These are phyloP conservation scores for Amaranthus hypochondriacus DNA, from an alignment of 148 eudicot genomes.

Conservation along the genomic window DNA sequence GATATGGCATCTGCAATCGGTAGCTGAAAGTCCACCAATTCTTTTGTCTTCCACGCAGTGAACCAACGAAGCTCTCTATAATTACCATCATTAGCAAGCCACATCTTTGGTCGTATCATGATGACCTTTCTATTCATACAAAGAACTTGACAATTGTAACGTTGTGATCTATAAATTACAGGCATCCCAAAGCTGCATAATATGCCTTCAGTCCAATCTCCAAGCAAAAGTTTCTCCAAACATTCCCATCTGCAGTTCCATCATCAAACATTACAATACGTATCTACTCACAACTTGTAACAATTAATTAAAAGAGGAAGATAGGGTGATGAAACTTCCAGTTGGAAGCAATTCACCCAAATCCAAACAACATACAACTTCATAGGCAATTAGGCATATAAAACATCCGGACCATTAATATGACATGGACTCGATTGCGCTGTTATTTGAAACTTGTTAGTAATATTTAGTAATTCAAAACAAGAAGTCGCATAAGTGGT, in stretches of 20 bases:
- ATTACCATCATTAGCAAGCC: slow-evolving; percentile 96
- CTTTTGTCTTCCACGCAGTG: slow-evolving; percentile 80
- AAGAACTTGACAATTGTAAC: slow-evolving; percentile 89
- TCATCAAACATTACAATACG: not conserved
- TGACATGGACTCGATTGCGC: no score
- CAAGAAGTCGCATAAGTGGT: no score
- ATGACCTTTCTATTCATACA: slow-evolving; percentile 80
- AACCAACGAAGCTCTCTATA: slow-evolving; percentile 95
- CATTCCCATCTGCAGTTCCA: slow-evolving; percentile 81
- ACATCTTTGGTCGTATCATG: slow-evolving; percentile 93
- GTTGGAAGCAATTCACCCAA: not conserved
- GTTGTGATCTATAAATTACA: slow-evolving; percentile 66
- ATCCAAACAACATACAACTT: not conserved
- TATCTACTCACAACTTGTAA: not conserved
- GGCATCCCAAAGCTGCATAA: slow-evolving; percentile 98
- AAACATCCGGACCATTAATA: no score
- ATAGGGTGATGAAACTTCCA: not conserved
- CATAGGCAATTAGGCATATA: not conserved
- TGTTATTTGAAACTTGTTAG: no score
- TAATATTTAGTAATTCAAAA: no score
- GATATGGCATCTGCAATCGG: slow-evolving; percentile 68
- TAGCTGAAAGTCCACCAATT: slow-evolving; percentile 68
- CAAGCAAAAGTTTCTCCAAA: slow-evolving; percentile 67
- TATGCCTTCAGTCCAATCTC: slow-evolving; percentile 83
- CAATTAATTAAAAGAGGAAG: not conserved